Evolutionary conservation across 495 filamentous ascomycete species (phyloP), one percentile per base, ranked within the genome.

Genomic region (Talaromyces stipitatus): DNA sequence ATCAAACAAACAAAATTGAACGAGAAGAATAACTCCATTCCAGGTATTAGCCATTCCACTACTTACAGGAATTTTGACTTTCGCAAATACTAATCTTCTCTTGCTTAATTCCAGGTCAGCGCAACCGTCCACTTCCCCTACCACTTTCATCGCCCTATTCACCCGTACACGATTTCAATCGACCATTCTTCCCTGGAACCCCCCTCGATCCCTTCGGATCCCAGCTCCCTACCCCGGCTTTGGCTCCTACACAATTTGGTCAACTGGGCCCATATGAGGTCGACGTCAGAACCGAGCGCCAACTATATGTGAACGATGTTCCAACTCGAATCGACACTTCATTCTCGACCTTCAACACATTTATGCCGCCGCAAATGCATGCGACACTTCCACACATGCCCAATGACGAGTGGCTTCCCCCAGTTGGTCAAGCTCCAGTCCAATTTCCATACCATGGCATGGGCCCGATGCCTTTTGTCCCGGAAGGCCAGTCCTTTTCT

Each of bases 1-100:
- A 98, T 98, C 76, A 95, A 95, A 82, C 84, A 90, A 55, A 97
- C 91, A 60, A 97, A 97, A 81, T 78, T 92, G 58, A 82, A 87
- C 36, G 92, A 97, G 74, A 94, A 96, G 82, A 72, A 77, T 36
- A 73, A 73, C 11, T 69, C 81, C 54, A 61, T 75, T 28, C 78
- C 61, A 43, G 69, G 72, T 73, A 61, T 20, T 62, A 5, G 78
- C 38, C 75, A 82, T 45, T 76, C 82, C 52, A 24, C 50, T 55
- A 22, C 24, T 18, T 20, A 11, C 30, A 55, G 3, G 3, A n/a
- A 12, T 33, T 33, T 33, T 33, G 30, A 6, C 30, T 33, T 33
- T 33, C 30, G 30, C 7, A 6, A 23, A 22, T 23, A 16, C 43
- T 46, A 24, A 46, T 33, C 30, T n/a, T n/a, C n/a, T n/a, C 32